phyloP scores from a whole-genome alignment of 495 filamentous ascomycete species.

The Terfezia boudieri region DNA sequence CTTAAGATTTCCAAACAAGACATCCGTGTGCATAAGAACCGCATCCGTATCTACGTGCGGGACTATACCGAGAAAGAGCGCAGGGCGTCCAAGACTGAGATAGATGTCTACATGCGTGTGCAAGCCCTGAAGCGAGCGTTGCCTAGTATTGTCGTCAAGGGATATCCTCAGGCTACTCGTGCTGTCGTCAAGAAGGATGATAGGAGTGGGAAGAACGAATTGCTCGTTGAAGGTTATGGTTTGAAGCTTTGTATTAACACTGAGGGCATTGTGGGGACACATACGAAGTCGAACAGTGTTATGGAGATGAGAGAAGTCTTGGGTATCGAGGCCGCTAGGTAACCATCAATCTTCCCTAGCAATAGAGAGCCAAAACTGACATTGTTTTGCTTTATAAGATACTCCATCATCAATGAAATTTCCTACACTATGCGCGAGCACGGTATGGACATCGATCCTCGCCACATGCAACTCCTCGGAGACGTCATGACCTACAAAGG shows the following conservation, averaged over 20 bases:
- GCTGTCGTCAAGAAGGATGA: constrained; percentile 60
- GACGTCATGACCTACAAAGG: constrained; percentile 99
- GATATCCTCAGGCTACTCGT: constrained; percentile 62
- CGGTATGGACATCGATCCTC: constrained; percentile 82
- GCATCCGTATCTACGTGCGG: constrained; percentile 32
- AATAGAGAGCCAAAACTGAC: too few relatives aligned
- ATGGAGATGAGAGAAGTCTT: constrained; percentile 85
- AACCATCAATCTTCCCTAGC: constrained; percentile 1
- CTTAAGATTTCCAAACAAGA: constrained; percentile 18
- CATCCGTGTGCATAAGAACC: constrained; percentile 26
- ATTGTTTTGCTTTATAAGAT: constrained; percentile 1
- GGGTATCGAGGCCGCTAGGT: constrained; percentile 72
- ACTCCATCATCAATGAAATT: constrained; percentile 18
- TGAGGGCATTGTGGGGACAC: constrained; percentile 54
- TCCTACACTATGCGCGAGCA: constrained; percentile 18
- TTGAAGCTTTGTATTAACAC: constrained; percentile 77
- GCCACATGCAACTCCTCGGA: constrained; percentile 95
- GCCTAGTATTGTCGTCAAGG: constrained; percentile 57
- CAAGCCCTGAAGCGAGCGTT: constrained; percentile 65
- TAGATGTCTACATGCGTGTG: constrained; percentile 58
- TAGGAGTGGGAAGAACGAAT: constrained; percentile 36
- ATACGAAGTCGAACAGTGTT: constrained; percentile 59
- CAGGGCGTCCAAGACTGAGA: constrained; percentile 22
- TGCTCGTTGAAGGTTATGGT: constrained; percentile 90
- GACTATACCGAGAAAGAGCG: constrained; percentile 15